These are phyloP conservation scores for Tolypocladium sp. DNA, from an alignment of 2,329 filamentous ascomycete genomes.

Conservation along the genomic window DNA sequence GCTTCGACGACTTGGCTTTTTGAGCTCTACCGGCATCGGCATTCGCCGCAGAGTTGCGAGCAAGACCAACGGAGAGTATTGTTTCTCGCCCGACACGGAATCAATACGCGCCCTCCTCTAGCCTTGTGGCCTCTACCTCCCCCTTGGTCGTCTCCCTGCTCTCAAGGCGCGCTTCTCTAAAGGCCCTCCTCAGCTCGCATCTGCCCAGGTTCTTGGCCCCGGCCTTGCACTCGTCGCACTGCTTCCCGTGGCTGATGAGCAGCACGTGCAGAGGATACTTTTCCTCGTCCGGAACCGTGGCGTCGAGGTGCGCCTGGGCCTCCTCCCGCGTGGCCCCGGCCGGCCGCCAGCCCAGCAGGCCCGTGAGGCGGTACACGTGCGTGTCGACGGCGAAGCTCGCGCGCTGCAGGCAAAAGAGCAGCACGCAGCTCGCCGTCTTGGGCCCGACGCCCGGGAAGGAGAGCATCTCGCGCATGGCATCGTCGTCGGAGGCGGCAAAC, in stretches of 20 bases:
- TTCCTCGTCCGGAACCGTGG: slow-evolving; percentile 32
- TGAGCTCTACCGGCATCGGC: background rate
- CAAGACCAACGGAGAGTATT: background rate
- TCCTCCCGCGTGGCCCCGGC: slow-evolving; percentile 29
- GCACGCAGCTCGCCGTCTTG: slow-evolving; percentile 44
- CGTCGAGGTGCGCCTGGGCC: slow-evolving; percentile 41
- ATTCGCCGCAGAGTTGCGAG: background rate
- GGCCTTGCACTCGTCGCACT: slow-evolving; percentile 34
- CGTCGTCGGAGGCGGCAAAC: slow-evolving; percentile 29
- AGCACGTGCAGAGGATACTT: slow-evolving; percentile 43
- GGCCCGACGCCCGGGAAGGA: slow-evolving; percentile 41
- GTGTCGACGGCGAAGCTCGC: slow-evolving; percentile 44
- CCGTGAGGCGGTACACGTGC: slow-evolving; percentile 40
- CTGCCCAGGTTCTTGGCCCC: slow-evolving; percentile 28
- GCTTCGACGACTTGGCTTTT: background rate
- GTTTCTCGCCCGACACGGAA: background rate
- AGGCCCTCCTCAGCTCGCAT: slow-evolving; percentile 31
- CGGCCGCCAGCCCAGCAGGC: slow-evolving; percentile 40
- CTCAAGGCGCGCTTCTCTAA: slow-evolving; percentile 17
- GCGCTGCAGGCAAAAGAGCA: slow-evolving; percentile 39
- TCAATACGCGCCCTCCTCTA: slow-evolving; percentile 3
- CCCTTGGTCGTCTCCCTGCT: slow-evolving; percentile 7
- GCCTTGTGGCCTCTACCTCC: slow-evolving; percentile 2
- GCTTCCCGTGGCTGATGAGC: slow-evolving; percentile 36
- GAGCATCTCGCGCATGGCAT: slow-evolving; percentile 40